Evolutionary conservation across 805 yeast genomes (phyloP).

Genomic region (Starmerella floricola): DNA sequence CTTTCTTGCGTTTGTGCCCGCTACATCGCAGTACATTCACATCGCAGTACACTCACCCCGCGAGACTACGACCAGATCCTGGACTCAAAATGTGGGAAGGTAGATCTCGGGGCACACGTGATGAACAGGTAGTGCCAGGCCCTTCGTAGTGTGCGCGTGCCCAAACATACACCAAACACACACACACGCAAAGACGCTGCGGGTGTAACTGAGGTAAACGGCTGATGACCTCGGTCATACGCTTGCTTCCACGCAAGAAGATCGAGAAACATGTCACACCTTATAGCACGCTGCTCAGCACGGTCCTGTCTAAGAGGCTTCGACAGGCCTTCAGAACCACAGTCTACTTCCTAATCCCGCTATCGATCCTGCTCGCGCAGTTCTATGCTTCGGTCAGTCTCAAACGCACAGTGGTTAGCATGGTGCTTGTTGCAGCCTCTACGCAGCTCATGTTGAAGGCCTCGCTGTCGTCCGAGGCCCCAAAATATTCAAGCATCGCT

Average conservation of each 20-base stretch:
- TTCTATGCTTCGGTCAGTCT: background rate
- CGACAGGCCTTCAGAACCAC: slow-evolving; percentile 1
- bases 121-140: too few species aligned
- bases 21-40: too few species aligned
- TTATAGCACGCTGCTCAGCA: slow-evolving; percentile 11
- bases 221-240: slow-evolving; percentile 18
- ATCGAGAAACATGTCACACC: slow-evolving; percentile 12
- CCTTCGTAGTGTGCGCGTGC: background rate
- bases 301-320: slow-evolving; percentile 11
- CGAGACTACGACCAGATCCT: too few species aligned
- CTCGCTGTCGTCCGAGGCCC: too few species aligned
- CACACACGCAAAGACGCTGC: too few species aligned
- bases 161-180: background rate
- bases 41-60: too few species aligned
- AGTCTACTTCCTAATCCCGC: background rate
- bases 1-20: too few species aligned
- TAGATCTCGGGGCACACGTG: too few species aligned
- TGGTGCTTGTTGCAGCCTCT: too few species aligned
- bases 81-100: too few species aligned
- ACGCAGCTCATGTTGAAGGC: too few species aligned
- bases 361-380: background rate
- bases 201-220: background rate
- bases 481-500: too few species aligned
- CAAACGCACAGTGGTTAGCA: background rate
- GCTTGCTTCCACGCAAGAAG: slow-evolving; percentile 18